Base-by-base conservation (phyloP, 495 filamentous ascomycete genomes). In the Penicillium dipodomyicola region DNA sequence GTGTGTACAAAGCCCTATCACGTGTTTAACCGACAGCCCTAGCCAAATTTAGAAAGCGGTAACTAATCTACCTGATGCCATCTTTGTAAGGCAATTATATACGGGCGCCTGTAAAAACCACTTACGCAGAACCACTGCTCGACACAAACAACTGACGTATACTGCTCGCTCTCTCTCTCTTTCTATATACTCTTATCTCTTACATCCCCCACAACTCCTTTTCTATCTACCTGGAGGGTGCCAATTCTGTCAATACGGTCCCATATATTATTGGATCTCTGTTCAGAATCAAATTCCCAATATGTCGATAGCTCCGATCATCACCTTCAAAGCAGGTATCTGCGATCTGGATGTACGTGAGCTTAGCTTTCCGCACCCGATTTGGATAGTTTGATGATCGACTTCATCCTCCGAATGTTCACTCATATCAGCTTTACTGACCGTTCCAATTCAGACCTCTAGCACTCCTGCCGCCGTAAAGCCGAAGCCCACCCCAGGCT, bases 251-350 rank as follows among this genome's bases (percentile, higher is more conserved):
- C n/a, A 8, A 50, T 19, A 15, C 12, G n/a, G 6, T 40, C 15
- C 5, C 14, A 22, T 30, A 9, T 43, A n/a, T 56, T n/a, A 15
- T 30, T 53, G 27, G 39, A 45, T 40, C 51, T 12, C 32, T 41
- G 30, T 57, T 7, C 30, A 46, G 40, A 27, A 44, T 29, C 32
- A 40, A 17, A 42, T 17, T 35, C 17, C 56, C 59, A 77, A 32
- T 43, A 95, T 95, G 91, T 89, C 91, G 53, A 85, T 86, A 76
- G 72, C 75, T 59, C 92, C 92, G 29, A 82, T 96, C 65, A 92
- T 99, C 67, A 95, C 92, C 5, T 97, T 99, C 81, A 97, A 96
- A 81, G 95, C 92, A 61, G 95, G 95, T 70, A 84, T 82, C 72
- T 99, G 95, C 75, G 85, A 92, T 20, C 68, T 95, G 48, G 83